A percentile compares a stretch with the other conserved stretches of the same genome.
Evolutionary conservation across 495 filamentous ascomycete species (phyloP).

Genomic region (Trichoderma parareesei): DNA sequence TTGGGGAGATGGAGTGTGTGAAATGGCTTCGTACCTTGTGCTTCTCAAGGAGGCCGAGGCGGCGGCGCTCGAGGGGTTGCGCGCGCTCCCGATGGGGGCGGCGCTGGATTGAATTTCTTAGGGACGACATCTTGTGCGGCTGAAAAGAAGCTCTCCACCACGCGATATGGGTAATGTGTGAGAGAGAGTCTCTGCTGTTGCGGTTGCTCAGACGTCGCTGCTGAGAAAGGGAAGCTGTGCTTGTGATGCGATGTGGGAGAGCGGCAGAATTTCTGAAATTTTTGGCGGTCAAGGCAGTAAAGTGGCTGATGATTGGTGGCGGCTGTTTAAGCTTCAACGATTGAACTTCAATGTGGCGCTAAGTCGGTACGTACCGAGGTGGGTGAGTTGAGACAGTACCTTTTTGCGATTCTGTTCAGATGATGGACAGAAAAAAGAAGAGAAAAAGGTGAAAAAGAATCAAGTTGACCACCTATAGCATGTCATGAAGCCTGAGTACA

Average conservation of each 20-base stretch:
- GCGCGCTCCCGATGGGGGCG: constrained; percentile 73
- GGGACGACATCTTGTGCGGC: constrained; percentile 10
- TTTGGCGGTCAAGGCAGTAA: not conserved
- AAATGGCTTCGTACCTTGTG: constrained; percentile 52
- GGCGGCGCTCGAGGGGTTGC: constrained; percentile 71
- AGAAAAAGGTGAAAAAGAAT: not conserved
- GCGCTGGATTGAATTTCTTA: constrained; percentile 13
- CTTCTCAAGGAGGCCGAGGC: constrained; percentile 83
- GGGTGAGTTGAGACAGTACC: too few species aligned
- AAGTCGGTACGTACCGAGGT: not conserved
- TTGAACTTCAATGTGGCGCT: not conserved
- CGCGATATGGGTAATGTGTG: not conserved
- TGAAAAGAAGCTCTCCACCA: not conserved
- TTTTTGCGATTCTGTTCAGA: too few species aligned
- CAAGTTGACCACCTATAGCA: too few species aligned
- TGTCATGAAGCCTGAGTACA: too few species aligned
- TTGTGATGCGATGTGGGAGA: not conserved
- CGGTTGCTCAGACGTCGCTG: not conserved
- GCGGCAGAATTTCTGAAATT: constrained; percentile 7
- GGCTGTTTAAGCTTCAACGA: not conserved
- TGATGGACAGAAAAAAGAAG: too few species aligned
- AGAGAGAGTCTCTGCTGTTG: not conserved
- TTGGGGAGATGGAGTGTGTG: not conserved
- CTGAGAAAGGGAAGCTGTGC: not conserved
- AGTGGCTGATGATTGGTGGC: not conserved